Base-by-base conservation (phyloP, 140 eudicot species). In the Bidens hawaiensis region DNA sequence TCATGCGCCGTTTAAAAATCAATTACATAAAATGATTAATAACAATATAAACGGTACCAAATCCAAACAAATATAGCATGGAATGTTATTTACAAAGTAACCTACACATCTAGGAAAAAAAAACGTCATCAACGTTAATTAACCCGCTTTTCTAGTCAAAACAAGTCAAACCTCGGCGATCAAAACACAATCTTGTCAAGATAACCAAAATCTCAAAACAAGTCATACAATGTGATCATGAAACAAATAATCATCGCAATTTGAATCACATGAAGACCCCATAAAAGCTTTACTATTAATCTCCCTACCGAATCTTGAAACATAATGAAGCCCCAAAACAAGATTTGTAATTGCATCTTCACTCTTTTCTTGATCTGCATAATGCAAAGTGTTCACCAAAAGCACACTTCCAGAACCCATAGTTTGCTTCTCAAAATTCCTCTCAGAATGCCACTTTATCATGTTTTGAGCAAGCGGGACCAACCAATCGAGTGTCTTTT, bases 401-500 rank as follows among this genome's bases (percentile, higher is more conserved):
- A 86, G 94, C 69, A 86, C 83, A 25, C 74, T 83, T 16, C 84
- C 81, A 0, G 59, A 69, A 79, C 63, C 68, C 78, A 78, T 58
- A 6, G 31, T 75, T 60, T 87, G 91, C 68, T 83, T 82, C 75
- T 91, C 91, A 18, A 87, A 84, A 30, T 82, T 91, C 36, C 98
- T 74, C 76, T 84, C 96, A 0, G 87, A 78, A 62, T 87, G 87
- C 98, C 98, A 91, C 38, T 84, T 74, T 22, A 87, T 76, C 85
- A 68, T 91, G 82, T 80, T 80, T 72, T 84, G 98, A 30, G 98
- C 98, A n/a, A 91, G 89, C 22, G 96, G 98, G 2, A 90, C 79
- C 73, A 91, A 50, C 98, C 96, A 91, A 10, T 84, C 93, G 62
- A 91, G 67, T 58, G 71, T 84, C 8, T 78, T 84, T 19, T 75